Percentiles rank a stretch among this genome's conserved stretches.
Conservation (phyloP, 306 rosid genomes). For the Glycine tomentella region DNA sequence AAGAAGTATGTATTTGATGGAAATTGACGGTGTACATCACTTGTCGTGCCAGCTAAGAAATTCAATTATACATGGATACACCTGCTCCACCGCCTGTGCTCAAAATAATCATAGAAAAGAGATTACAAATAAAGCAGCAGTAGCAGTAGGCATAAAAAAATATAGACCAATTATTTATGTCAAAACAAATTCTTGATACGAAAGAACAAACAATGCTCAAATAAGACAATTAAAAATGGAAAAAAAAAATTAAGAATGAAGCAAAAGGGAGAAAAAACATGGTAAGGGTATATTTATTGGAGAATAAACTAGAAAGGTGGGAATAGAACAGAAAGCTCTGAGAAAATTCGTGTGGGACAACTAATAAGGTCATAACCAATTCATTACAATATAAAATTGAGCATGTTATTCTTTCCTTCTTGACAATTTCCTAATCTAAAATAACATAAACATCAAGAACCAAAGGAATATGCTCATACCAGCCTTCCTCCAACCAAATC, state of each 20-base stretch:
- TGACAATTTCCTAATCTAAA: conserved; percentile 12
- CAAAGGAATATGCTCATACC: conserved; percentile 57
- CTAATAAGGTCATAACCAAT: conserved; percentile 22
- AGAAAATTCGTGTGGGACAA: not conserved
- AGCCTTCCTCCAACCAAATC: conserved; percentile 97
- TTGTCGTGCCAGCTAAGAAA: conserved; percentile 74
- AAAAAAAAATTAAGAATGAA: not conserved
- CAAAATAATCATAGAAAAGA: conserved; percentile 28
- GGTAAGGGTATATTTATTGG: not conserved
- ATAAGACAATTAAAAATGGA: conserved; percentile 23
- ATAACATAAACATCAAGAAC: conserved; percentile 32
- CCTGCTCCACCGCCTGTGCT: conserved; percentile 84
- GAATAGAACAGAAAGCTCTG: not conserved
- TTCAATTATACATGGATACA: conserved; percentile 80
- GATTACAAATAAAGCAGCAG: conserved; percentile 47
- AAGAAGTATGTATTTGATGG: conserved; percentile 35
- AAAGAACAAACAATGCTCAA: conserved; percentile 10
- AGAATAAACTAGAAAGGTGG: not conserved
- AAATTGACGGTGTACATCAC: conserved; percentile 50
- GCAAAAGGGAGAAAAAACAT: not conserved
- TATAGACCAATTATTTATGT: conserved; percentile 24
- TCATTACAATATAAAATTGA: conserved; percentile 2
- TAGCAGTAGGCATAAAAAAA: conserved; percentile 25
- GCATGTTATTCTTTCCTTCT: not conserved
- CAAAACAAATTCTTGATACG: not conserved